Base-by-base conservation (phyloP, 2,329 filamentous ascomycete genomes). In the Cryphonectria parasitica region DNA sequence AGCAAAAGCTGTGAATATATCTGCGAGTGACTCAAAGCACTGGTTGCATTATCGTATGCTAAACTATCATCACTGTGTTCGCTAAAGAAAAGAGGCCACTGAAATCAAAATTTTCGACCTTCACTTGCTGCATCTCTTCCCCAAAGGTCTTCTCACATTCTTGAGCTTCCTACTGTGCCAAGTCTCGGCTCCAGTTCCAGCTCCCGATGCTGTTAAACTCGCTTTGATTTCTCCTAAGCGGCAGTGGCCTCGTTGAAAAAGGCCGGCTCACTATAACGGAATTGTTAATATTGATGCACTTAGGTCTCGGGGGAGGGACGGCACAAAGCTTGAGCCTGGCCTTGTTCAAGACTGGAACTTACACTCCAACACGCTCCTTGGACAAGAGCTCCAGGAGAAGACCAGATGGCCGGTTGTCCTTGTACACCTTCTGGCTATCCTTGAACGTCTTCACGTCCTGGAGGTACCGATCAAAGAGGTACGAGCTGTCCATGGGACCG, bases 391-490 rank as follows among this genome's bases (percentile, higher is more conserved):
- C 95, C 31, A 97, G 92, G 80, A 98, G 87, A 71, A 98, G 87
- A 77, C 95, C 92, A 76, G 89, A 94, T 41, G 95, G 95, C 76
- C 92, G 90, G 86, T 93, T 97, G 83, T 95, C 94, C 83, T 93
- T 92, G 81, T 92, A 93, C 69, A 91, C 87, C 68, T 88, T 85
- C 82, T 97, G 91, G 80, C 87, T 91, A 77, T 91, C 88, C 90
- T 97, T 98, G 89, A 95, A 97, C 79, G 92, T 89, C 80, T 90
- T 87, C 49, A 98, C 94, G 77, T 92, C 95, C 80, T 97, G 90
- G 62, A 98, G 85, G 84, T 98, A 99, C 85, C 93, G 94, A 83
- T 99, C 96, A 78, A 99, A 99, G 72, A 99, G 88, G 83, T 97
- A 98, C 2, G 93, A 91, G 74, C 93, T 97, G 85, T 99, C 96